Evolutionary conservation across 306 rosid species (phyloP).

Genomic region (Cicer bijugum): DNA sequence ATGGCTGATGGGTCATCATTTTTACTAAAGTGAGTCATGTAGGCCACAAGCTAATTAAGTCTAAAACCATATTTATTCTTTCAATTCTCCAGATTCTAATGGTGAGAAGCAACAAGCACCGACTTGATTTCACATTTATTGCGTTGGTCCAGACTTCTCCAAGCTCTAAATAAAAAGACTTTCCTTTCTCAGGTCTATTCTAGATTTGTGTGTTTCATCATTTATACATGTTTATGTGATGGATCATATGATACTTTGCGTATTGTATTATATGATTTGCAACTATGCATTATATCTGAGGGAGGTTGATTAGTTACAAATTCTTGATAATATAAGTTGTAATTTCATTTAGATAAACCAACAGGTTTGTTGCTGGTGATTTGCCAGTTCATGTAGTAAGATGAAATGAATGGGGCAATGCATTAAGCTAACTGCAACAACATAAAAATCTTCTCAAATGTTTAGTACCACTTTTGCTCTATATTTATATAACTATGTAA

Average conservation of each 20-base stretch:
- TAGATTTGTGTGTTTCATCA: slow-evolving; percentile 5
- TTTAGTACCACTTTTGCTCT: not conserved
- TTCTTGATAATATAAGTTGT: not conserved
- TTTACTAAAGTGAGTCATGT: not conserved
- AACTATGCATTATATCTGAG: not conserved
- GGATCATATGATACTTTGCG: not conserved
- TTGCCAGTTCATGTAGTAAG: not conserved
- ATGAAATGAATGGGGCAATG: not conserved
- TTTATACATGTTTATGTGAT: not conserved
- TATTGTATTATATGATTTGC: not conserved
- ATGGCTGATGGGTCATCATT: not conserved
- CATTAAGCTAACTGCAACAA: not conserved
- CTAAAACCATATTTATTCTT: slow-evolving; percentile 6
- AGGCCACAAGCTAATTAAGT: not conserved
- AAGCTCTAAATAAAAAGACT: slow-evolving; percentile 1
- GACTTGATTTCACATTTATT: not conserved
- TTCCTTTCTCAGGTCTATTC: slow-evolving; percentile 1
- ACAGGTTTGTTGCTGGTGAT: no score
- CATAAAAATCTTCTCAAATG: not conserved
- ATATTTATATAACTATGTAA: not conserved
- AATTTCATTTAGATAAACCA: no score
- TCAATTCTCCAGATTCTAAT: slow-evolving; percentile 1
- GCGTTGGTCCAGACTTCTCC: not conserved
- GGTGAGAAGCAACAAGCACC: not conserved
- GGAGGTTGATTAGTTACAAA: not conserved